These are phyloP conservation scores for Rubroboletus pulcherrimus DNA, from an alignment of 768 basidiomycete genomes.

Conservation along the genomic window DNA sequence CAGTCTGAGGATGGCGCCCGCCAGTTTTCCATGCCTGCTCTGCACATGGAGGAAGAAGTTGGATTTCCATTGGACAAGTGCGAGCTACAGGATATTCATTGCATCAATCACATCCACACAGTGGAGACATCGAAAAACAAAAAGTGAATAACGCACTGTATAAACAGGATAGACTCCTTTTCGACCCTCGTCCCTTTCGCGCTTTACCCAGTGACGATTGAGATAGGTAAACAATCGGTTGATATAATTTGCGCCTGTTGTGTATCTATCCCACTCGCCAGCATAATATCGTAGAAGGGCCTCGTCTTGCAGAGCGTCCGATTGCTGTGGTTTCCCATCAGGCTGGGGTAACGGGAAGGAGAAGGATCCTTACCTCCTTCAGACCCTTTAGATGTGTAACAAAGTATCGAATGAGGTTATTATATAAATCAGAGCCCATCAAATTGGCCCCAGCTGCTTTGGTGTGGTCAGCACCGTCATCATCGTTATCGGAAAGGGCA, in stretches of 20 bases:
- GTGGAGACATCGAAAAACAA: neutral
- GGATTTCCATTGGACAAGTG: conserved; percentile 93
- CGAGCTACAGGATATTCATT: conserved; percentile 50
- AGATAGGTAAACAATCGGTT: conserved; percentile 97
- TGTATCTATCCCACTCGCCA: conserved; percentile 92
- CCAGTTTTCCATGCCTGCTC: conserved; percentile 74
- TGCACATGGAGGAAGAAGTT: conserved; percentile 91
- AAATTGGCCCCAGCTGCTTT: conserved; percentile 80
- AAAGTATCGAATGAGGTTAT: conserved; percentile 91
- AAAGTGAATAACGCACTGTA: conserved; percentile 56
- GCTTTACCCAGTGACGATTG: conserved; percentile 98
- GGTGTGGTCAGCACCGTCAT: conserved; percentile 16
- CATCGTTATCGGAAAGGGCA: conserved; percentile 21
- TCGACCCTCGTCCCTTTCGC: conserved; percentile 95
- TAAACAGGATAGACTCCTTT: conserved; percentile 95
- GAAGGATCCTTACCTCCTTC: conserved; percentile 49
- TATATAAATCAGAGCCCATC: conserved; percentile 97
- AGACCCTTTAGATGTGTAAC: conserved; percentile 69
- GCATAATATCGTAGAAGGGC: conserved; percentile 89
- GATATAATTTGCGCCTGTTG: conserved; percentile 94
- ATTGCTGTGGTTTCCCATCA: conserved; percentile 46
- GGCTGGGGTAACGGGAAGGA: conserved; percentile 12
- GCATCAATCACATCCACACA: neutral
- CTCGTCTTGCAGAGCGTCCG: conserved; percentile 81
- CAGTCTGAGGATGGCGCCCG: conserved; percentile 80